Evolutionary conservation across 345 rosid species (phyloP).

Genomic region (Carallia brachiata): DNA sequence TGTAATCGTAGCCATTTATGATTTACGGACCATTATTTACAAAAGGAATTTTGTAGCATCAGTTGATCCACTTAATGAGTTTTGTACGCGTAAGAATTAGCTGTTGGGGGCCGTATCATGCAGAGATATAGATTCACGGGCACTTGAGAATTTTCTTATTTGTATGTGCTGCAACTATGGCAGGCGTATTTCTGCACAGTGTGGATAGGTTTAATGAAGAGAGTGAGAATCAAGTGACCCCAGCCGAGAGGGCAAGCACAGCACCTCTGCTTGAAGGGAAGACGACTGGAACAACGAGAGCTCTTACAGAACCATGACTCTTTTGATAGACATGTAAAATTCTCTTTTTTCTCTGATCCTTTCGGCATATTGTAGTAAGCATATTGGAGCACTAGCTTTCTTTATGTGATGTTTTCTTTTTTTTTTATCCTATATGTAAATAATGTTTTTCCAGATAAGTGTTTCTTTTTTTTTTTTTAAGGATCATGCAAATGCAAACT

Average conservation of each 20-base stretch:
- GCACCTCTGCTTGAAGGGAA: slow-evolving; percentile 56
- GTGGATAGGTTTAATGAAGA: slow-evolving; percentile 73
- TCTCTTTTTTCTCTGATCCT: background rate
- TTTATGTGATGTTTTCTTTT: background rate
- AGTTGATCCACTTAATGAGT: background rate
- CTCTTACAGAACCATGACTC: slow-evolving; percentile 22
- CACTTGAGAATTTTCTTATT: background rate
- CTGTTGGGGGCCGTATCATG: background rate
- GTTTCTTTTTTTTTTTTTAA: too few relatives aligned
- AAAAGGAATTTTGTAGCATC: too few relatives aligned
- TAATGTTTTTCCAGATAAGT: too few relatives aligned
- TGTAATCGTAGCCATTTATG: too few relatives aligned
- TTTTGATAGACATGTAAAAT: background rate
- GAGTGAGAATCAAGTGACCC: slow-evolving; percentile 29
- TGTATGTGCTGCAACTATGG: slow-evolving; percentile 3
- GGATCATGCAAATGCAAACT: too few relatives aligned
- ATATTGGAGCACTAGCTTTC: background rate
- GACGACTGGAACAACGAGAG: slow-evolving; percentile 17
- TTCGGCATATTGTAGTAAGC: background rate
- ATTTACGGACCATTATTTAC: too few relatives aligned
- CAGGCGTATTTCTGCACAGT: slow-evolving; percentile 72
- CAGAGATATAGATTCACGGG: background rate
- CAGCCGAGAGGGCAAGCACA: slow-evolving; percentile 35
- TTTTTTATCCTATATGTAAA: too few relatives aligned
- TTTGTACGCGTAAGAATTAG: background rate